Conservation (phyloP, 2,329 filamentous ascomycete species). For the Hymenoscyphus fraxineus region DNA sequence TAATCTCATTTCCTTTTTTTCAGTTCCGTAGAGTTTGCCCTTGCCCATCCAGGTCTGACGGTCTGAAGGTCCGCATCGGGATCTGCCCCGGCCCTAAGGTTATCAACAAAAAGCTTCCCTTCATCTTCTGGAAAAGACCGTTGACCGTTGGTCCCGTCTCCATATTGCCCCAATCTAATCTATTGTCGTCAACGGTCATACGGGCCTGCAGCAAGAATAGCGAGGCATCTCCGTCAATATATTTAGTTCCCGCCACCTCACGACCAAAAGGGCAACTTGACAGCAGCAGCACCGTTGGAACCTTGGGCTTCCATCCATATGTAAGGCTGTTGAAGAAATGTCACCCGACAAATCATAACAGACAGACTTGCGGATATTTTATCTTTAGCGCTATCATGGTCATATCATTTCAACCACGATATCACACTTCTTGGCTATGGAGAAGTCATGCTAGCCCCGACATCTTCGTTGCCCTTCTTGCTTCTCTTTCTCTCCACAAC, state of each 20-base stretch:
- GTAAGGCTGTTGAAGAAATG: neutral
- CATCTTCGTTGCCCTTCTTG: neutral
- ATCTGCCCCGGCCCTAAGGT: neutral
- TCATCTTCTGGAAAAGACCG: neutral
- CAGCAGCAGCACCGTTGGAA: neutral
- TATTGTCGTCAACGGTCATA: neutral
- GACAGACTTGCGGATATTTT: neutral
- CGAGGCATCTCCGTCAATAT: neutral
- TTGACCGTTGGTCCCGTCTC: neutral
- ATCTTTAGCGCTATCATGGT: neutral
- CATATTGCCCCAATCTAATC: neutral
- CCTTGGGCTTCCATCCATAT: neutral
- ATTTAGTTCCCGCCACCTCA: neutral
- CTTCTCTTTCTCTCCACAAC: too few species aligned
- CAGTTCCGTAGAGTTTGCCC: neutral
- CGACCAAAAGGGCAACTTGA: too few species aligned
- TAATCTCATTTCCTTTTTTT: neutral
- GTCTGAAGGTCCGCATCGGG: neutral
- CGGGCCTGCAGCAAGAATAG: neutral
- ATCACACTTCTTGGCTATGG: neutral
- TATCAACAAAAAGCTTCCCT: neutral
- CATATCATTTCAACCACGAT: neutral
- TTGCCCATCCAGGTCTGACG: neutral
- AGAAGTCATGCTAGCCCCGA: neutral
- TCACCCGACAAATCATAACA: constrained; percentile 2